Base-by-base conservation (phyloP, 441 rosid genomes). In the Gossypium gossypioides region DNA sequence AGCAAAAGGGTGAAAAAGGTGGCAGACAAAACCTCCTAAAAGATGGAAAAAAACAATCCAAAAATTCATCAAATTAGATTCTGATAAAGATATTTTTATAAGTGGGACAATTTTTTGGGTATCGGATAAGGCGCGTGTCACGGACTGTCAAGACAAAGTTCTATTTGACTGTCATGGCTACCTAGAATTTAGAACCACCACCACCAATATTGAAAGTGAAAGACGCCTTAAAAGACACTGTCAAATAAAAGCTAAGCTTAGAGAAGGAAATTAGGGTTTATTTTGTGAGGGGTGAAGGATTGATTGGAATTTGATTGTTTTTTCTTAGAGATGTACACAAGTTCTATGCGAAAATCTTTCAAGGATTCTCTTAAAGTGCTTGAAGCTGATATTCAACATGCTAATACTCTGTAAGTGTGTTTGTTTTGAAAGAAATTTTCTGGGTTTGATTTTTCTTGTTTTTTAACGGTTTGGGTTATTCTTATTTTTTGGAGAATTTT, bases 361-460 rank as follows among this genome's bases (percentile, higher is more conserved):
- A 81, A 77, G 81, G 86, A 84, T 60, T 81, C 85, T n/a, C 78
- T 84, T 65, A 81, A 84, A 59, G 83, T 77, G 58, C 83, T 84
- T 13, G 86, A 84, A 77, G 86, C 86, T 66, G 86, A 84, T 74
- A 81, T 84, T 19, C 84, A 84, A 76, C 84, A 81, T 71, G 86
- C 86, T 64, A 84, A 84, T 57, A 80, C 87, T 64, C 79, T 81
- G 85, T 84, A 73, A 74, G 81, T 60, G 2, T 15, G 7, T 1
- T 42, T 42, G 3, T 42, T 6, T 42, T 1, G 12, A 42, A 16
- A 18, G 57, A 52, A 52, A 52, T 6, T 52, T 52, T 52, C 22
- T 16, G 57, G 57, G 24, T 0, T 37, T 42, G 24, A 6, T 37
- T 21, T 18, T 57, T 6, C 10, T 51, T 6, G 10, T 16, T 51